Conservation (phyloP, 2,329 filamentous ascomycete genomes). For the Fusarium caatingaense region DNA sequence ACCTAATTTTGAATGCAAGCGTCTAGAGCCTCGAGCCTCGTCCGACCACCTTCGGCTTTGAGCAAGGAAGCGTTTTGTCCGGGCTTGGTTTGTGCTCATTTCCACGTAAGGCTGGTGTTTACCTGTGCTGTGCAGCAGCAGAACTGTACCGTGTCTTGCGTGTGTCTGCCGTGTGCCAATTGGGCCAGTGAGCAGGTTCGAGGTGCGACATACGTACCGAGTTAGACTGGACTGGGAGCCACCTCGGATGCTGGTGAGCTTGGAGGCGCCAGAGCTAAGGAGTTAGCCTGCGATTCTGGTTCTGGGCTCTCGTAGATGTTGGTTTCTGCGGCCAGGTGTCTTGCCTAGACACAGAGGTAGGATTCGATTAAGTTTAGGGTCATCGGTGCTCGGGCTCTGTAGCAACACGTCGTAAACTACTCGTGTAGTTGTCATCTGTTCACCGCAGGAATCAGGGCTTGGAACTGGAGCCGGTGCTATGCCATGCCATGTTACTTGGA, state of each 20-base stretch:
- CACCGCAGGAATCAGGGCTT: conserved; percentile 41
- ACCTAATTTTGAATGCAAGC: neutral
- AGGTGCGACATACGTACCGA: conserved; percentile 12
- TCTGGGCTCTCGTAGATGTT: conserved; percentile 32
- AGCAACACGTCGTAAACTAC: too few species aligned
- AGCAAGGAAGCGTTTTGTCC: conserved; percentile 23
- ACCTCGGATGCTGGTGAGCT: conserved; percentile 6
- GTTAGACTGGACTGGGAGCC: neutral
- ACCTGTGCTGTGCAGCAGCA: neutral
- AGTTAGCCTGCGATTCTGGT: conserved; percentile 34
- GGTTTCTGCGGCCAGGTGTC: neutral
- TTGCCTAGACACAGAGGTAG: neutral
- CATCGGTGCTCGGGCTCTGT: neutral
- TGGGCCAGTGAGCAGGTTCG: neutral
- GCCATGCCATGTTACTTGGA: neutral
- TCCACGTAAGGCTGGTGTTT: conserved; percentile 22
- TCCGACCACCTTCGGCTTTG: conserved; percentile 15
- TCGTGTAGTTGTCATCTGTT: neutral
- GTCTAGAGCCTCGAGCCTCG: neutral
- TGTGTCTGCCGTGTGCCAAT: neutral
- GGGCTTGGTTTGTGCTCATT: conserved; percentile 10
- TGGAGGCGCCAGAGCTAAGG: conserved; percentile 9
- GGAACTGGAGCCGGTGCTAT: conserved; percentile 8
- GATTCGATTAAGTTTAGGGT: neutral
- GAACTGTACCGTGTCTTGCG: neutral